Base-by-base conservation (phyloP, 495 filamentous ascomycete genomes). In the Penicillium psychrofluorescens region DNA sequence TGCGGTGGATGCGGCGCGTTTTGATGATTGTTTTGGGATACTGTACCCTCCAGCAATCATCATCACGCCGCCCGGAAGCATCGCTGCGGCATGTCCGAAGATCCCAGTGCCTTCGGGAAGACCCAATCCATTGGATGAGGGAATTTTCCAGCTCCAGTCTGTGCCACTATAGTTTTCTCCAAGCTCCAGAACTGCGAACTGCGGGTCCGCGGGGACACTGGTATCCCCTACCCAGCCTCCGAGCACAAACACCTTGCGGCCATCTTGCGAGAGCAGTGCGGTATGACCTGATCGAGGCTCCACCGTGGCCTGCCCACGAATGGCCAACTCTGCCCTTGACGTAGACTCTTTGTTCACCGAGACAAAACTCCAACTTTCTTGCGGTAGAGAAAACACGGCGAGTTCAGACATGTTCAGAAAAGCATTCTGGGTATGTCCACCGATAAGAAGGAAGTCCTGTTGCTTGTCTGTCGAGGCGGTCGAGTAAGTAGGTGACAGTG, bases 361-460 rank as follows among this genome's bases (percentile, higher is more conserved):
- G 6, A 90, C 65, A 58, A 92, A 95, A 33, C 73, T 80, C 91
- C 91, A 97, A 44, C 76, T 85, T 50, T 86, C 80, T 50, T 94
- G 83, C 4, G 91, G 91, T 12, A 95, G 68, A 22, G 79, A 88
- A 68, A 90, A 95, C 1, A 97, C 66, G 0, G 91, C 91, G 8
- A 91, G 77, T 46, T 88, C 85, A 29, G 85, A 89, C 85, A 94
- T 95, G 58, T 95, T 95, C 57, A 95, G 79, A 51, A 95, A 96
- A 0, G 88, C 91, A 11, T 68, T 53, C 49, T 79, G 70, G 0
- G 90, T 95, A 58, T 96, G 88, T 0, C 91, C 91, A 10, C 90
- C 91, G 34, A 96, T 67, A 11, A 97, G 65, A 7, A 96, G 79
- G 41, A 85, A 90, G 41, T 80, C 80, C 39, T 81, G 81, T 55